A percentile compares a stretch with the other conserved stretches of the same genome.
Evolutionary conservation across 176 grass and related monocot genomes (phyloP).

Genomic region (Oryza brachyantha): DNA sequence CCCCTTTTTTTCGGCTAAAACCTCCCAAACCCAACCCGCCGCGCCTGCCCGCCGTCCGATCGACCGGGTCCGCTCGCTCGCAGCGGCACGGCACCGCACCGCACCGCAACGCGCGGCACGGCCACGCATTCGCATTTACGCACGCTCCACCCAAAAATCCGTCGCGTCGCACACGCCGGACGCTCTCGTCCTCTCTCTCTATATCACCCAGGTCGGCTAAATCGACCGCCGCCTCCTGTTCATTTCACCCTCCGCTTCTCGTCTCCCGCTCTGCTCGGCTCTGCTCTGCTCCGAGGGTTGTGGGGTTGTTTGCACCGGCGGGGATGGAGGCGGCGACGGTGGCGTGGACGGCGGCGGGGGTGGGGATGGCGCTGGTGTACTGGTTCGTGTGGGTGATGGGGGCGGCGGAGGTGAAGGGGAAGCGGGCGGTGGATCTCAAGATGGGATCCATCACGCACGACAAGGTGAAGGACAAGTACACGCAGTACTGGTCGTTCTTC

Average conservation of each 20-base stretch:
- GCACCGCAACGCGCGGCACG: neutral
- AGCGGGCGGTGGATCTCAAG: slow-evolving; percentile 94
- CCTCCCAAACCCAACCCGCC: neutral
- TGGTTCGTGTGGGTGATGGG: slow-evolving; percentile 99
- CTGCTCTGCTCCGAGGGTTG: neutral
- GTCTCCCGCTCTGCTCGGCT: neutral
- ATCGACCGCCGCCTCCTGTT: slow-evolving; percentile 13
- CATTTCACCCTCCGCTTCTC: too few species aligned
- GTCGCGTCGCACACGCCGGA: neutral
- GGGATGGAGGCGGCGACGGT: slow-evolving; percentile 71
- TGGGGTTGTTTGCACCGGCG: too few species aligned
- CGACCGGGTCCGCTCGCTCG: neutral
- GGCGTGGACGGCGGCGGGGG: slow-evolving; percentile 73
- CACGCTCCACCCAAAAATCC: neutral
- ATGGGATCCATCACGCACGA: slow-evolving; percentile 86
- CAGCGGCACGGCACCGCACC: neutral
- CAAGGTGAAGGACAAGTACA: slow-evolving; percentile 94
- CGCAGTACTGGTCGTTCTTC: slow-evolving; percentile 99
- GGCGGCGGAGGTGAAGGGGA: slow-evolving; percentile 94
- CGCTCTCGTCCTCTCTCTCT: slow-evolving; percentile 14
- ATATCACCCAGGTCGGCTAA: slow-evolving; percentile 28
- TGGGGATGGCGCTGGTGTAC: slow-evolving; percentile 49
- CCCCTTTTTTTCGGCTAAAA: neutral
- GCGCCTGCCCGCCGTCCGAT: slow-evolving; percentile 9
- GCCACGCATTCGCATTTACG: too few species aligned